Evolutionary conservation across 495 filamentous ascomycete genomes (phyloP).

Genomic region (Aspergillus conjunctus): DNA sequence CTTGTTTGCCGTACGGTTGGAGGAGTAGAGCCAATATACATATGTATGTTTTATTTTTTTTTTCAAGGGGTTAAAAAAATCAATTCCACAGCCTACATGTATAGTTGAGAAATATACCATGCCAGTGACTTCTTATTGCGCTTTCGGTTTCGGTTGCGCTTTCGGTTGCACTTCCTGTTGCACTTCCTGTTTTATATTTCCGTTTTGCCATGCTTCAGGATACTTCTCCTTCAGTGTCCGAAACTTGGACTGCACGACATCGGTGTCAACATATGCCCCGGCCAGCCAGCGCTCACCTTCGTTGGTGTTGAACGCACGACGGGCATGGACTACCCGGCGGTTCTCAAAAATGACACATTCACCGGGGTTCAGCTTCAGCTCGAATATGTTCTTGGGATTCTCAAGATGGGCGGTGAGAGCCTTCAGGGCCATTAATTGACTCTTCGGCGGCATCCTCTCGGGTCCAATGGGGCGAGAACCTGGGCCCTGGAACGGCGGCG

Average conservation of each 20-base stretch:
- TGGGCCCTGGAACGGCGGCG: slow-evolving; percentile 68
- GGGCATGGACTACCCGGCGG: slow-evolving; percentile 73
- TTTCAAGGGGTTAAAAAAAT: neutral
- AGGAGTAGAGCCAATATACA: neutral
- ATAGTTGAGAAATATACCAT: too few relatives aligned
- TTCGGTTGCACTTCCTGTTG: too few relatives aligned
- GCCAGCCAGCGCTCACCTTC: slow-evolving; percentile 72
- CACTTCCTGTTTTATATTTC: too few relatives aligned
- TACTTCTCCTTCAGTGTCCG: slow-evolving; percentile 36
- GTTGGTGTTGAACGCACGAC: slow-evolving; percentile 65
- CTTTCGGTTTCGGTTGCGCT: too few relatives aligned
- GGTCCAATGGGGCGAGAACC: neutral
- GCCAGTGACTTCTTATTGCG: too few relatives aligned
- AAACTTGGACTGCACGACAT: slow-evolving; percentile 61
- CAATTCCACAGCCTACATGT: too few relatives aligned
- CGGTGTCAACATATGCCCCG: slow-evolving; percentile 78
- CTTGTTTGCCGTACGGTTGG: neutral
- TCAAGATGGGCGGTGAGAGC: slow-evolving; percentile 44
- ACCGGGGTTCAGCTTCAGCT: slow-evolving; percentile 73
- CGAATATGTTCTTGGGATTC: slow-evolving; percentile 52
- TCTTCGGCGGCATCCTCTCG: neutral
- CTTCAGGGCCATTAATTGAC: slow-evolving; percentile 40
- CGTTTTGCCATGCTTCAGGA: slow-evolving; percentile 21
- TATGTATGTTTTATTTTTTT: neutral
- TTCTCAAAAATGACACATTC: slow-evolving; percentile 90